Conservation (phyloP, 345 rosid genomes). For the Melastoma malabathricum region DNA sequence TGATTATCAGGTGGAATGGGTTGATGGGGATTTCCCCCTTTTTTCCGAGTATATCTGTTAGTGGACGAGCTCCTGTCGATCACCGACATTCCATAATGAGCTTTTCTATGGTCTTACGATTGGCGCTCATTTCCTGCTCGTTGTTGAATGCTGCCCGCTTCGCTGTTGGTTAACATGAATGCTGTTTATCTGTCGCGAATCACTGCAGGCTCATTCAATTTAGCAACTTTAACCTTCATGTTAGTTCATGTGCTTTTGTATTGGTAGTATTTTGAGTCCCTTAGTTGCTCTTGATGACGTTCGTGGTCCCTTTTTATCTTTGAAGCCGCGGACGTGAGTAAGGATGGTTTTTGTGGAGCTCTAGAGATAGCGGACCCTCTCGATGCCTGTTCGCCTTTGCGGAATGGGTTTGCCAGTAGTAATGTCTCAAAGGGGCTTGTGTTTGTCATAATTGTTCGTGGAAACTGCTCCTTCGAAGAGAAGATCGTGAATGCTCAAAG, state of each 20-base stretch:
- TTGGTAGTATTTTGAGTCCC: too few species aligned
- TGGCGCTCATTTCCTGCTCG: too few species aligned
- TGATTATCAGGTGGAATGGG: neutral
- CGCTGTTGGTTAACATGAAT: too few species aligned
- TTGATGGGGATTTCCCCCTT: conserved; percentile 2
- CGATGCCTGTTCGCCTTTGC: conserved; percentile 41
- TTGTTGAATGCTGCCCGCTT: too few species aligned
- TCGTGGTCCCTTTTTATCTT: neutral
- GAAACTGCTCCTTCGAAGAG: conserved; percentile 51
- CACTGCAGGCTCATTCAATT: too few species aligned
- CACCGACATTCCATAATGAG: too few species aligned
- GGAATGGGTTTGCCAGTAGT: conserved; percentile 9
- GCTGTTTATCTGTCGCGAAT: too few species aligned
- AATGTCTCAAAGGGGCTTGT: conserved; percentile 17
- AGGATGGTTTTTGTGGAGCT: conserved; percentile 46
- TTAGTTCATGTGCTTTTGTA: too few species aligned
- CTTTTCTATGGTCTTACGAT: too few species aligned
- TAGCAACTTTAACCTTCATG: too few species aligned
- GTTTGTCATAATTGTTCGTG: conserved; percentile 46
- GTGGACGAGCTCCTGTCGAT: too few species aligned
- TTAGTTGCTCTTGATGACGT: too few species aligned
- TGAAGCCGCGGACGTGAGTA: conserved; percentile 26
- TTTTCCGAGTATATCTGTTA: neutral
- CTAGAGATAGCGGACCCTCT: conserved; percentile 41
- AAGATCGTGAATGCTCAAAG: conserved; percentile 46